Evolutionary conservation across 129 eudicot species (phyloP).

Genomic region (Saussurea involucrata): DNA sequence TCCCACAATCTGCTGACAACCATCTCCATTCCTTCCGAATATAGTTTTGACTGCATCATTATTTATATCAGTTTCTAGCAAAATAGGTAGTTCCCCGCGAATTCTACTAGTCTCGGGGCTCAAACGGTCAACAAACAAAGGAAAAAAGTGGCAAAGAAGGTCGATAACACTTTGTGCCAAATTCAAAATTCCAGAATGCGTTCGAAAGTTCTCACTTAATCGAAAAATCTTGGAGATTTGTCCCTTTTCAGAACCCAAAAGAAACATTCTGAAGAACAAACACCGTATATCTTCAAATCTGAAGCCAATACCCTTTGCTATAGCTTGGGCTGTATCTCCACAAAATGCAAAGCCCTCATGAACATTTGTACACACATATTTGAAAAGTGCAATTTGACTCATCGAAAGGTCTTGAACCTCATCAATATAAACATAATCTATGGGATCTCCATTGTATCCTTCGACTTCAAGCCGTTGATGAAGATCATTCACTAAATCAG

Average conservation of each 20-base stretch:
- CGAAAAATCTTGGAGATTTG: constrained; percentile 40
- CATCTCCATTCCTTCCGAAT: constrained; percentile 42
- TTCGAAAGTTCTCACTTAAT: constrained; percentile 62
- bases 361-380: constrained; percentile 62
- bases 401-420: constrained; percentile 85
- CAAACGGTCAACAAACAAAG: constrained; percentile 52
- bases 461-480: constrained; percentile 47
- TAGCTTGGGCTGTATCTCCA: constrained; percentile 86
- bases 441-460: constrained; percentile 41
- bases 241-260: constrained; percentile 52
- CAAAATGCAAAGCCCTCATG: constrained; percentile 74
- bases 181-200: constrained; percentile 64
- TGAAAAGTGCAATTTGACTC: constrained; percentile 73
- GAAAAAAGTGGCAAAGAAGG: constrained; percentile 59
- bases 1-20: constrained; percentile 28
- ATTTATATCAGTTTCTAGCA: constrained; percentile 52
- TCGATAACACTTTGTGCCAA: constrained; percentile 71
- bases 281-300: constrained; percentile 68
- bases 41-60: constrained; percentile 47
- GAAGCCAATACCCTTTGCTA: constrained; percentile 81
- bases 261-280: constrained; percentile 55
- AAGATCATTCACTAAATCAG: constrained; percentile 76
- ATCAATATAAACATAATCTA: constrained; percentile 77
- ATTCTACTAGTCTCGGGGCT: constrained; percentile 62
- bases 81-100: constrained; percentile 57